phyloP scores from a whole-genome alignment of 768 basidiomycete species.

The Leucogyrophana mollusca region DNA sequence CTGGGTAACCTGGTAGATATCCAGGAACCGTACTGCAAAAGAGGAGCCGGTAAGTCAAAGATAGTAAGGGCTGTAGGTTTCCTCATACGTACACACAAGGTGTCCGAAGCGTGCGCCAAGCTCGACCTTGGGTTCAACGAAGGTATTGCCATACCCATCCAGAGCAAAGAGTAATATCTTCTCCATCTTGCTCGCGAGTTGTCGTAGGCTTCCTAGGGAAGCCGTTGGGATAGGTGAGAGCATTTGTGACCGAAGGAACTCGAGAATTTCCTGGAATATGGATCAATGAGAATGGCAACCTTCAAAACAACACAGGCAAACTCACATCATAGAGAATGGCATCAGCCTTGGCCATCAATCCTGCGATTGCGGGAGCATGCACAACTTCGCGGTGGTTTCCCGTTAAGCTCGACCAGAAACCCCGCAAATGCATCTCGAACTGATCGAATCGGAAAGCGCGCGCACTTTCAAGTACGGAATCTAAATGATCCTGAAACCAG shows the following conservation, averaged over 20 bases:
- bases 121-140: slow-evolving; percentile 90
- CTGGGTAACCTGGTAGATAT: slow-evolving; percentile 90
- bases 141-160: slow-evolving; percentile 82
- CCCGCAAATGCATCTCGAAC: slow-evolving; percentile 82
- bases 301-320: slow-evolving; percentile 14
- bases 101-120: slow-evolving; percentile 89
- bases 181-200: slow-evolving; percentile 89
- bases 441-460: slow-evolving; percentile 82
- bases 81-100: slow-evolving; percentile 67
- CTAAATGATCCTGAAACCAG: slow-evolving; percentile 91
- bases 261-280: slow-evolving; percentile 73
- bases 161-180: slow-evolving; percentile 81
- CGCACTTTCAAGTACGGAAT: slow-evolving; percentile 76
- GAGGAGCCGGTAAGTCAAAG: slow-evolving; percentile 7
- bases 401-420: slow-evolving; percentile 78
- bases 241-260: slow-evolving; percentile 82
- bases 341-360: slow-evolving; percentile 86
- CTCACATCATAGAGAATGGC: slow-evolving; percentile 89
- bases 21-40: slow-evolving; percentile 77
- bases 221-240: slow-evolving; percentile 69
- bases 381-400: slow-evolving; percentile 84
- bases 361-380: slow-evolving; percentile 85
- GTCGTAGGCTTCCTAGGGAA: slow-evolving; percentile 69
- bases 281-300: slow-evolving; percentile 14
- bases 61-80: neutral